Conservation (phyloP, 2,329 filamentous ascomycete genomes). For the Nigrospora sphaerica region DNA sequence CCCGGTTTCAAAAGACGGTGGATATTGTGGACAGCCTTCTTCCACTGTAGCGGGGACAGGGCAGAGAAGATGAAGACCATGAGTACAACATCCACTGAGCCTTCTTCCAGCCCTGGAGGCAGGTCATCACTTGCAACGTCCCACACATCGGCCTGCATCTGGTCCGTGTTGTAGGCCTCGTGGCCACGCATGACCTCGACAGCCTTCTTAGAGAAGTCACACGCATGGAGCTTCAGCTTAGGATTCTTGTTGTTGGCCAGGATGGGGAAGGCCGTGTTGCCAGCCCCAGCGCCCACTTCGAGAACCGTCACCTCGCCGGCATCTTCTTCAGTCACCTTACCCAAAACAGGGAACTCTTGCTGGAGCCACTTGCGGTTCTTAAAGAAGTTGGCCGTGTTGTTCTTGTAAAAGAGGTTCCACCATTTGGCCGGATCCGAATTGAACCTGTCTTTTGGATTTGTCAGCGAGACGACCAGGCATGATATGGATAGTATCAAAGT, state of each 20-base stretch:
- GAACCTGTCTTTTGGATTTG: conserved; percentile 61
- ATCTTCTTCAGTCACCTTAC: conserved; percentile 62
- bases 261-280: conserved; percentile 93
- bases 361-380: conserved; percentile 96
- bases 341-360: conserved; percentile 91
- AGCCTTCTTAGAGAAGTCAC: conserved; percentile 92
- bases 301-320: conserved; percentile 66
- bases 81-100: conserved; percentile 83
- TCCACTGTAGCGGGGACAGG: conserved; percentile 78
- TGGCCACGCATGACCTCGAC: conserved; percentile 85
- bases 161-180: conserved; percentile 63
- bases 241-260: conserved; percentile 78
- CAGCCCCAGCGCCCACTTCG: conserved; percentile 90
- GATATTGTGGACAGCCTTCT: conserved; percentile 72
- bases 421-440: conserved; percentile 87
- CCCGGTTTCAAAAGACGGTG: conserved; percentile 80
- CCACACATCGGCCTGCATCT: conserved; percentile 90
- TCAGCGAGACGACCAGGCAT: conserved; percentile 5
- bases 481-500: conserved; percentile 4
- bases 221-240: conserved; percentile 78
- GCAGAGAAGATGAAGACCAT: conserved; percentile 98
- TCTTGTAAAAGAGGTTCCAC: conserved; percentile 98
- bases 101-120: conserved; percentile 69
- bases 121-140: conserved; percentile 69
- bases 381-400: conserved; percentile 97